Percentiles rank a stretch among this genome's conserved stretches.
Conservation (phyloP, 345 rosid genomes). For the Euphorbia peplus region DNA sequence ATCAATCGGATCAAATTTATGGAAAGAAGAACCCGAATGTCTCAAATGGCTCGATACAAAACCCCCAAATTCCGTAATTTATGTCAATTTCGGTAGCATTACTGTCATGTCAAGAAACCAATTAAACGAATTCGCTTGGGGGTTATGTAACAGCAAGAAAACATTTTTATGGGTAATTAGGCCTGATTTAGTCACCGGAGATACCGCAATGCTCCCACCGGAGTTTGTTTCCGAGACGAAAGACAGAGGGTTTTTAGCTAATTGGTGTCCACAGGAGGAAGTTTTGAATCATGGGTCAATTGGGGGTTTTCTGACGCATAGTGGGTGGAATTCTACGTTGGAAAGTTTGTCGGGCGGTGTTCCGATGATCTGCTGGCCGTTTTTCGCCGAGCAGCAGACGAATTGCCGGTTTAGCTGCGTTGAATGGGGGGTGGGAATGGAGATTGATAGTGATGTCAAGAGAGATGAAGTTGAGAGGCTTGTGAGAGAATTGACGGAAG, state of each 20-base stretch:
- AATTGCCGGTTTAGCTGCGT: slow-evolving; percentile 17
- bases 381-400: slow-evolving; percentile 27
- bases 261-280: slow-evolving; percentile 22
- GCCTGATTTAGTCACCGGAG: slow-evolving; percentile 14
- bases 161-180: slow-evolving; percentile 17
- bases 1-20: slow-evolving; percentile 15
- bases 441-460: slow-evolving; percentile 22
- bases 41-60: slow-evolving; percentile 14
- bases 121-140: slow-evolving; percentile 19
- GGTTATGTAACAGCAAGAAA: slow-evolving; percentile 15
- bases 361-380: slow-evolving; percentile 32
- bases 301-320: slow-evolving; percentile 21
- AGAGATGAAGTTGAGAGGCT: slow-evolving; percentile 25
- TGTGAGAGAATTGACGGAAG: slow-evolving; percentile 23
- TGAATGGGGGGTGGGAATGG: slow-evolving; percentile 26
- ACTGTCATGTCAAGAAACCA: slow-evolving; percentile 15
- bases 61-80: slow-evolving; percentile 12
- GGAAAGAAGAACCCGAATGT: slow-evolving; percentile 12
- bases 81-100: slow-evolving; percentile 21
- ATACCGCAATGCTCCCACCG: slow-evolving; percentile 5
- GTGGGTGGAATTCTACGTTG: slow-evolving; percentile 26
- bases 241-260: slow-evolving; percentile 11
- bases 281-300: slow-evolving; percentile 15
- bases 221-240: background rate
- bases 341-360: slow-evolving; percentile 19